Conservation (phyloP, 306 rosid genomes). For the Inga laurina region DNA sequence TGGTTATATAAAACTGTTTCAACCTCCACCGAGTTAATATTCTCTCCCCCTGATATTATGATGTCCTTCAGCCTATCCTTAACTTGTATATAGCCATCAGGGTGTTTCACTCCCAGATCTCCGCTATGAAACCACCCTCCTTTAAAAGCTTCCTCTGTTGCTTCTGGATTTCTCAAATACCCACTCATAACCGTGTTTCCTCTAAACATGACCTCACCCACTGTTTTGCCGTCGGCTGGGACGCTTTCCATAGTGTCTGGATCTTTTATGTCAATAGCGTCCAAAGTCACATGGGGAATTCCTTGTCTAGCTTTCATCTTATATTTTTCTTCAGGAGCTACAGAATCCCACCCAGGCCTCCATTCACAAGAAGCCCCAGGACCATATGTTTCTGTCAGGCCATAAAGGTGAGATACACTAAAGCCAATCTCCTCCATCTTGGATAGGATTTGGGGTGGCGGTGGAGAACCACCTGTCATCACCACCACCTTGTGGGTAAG, state of each 20-base stretch:
- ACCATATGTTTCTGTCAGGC: conserved; percentile 83
- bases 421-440: conserved; percentile 88
- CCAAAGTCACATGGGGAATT: conserved; percentile 60
- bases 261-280: conserved; percentile 67
- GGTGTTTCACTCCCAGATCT: conserved; percentile 77
- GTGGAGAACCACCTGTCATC: conserved; percentile 78
- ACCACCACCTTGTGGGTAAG: conserved; percentile 62
- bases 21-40: conserved; percentile 78
- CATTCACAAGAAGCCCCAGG: conserved; percentile 73
- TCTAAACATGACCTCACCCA: conserved; percentile 79
- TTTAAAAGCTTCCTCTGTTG: conserved; percentile 69
- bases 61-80: conserved; percentile 83
- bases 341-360: conserved; percentile 74
- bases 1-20: conserved; percentile 72
- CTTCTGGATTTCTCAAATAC: conserved; percentile 63
- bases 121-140: conserved; percentile 91
- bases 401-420: conserved; percentile 65
- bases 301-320: conserved; percentile 74
- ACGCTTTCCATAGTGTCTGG: conserved; percentile 68
- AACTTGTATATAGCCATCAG: conserved; percentile 71
- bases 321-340: conserved; percentile 50
- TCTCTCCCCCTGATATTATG: conserved; percentile 85
- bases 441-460: conserved; percentile 63
- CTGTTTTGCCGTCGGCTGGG: conserved; percentile 67
- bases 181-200: conserved; percentile 96